Percentiles rank a stretch among this genome's conserved stretches.
Conservation (phyloP, 2,329 filamentous ascomycete genomes). For the Trichoderma pleuroti region DNA sequence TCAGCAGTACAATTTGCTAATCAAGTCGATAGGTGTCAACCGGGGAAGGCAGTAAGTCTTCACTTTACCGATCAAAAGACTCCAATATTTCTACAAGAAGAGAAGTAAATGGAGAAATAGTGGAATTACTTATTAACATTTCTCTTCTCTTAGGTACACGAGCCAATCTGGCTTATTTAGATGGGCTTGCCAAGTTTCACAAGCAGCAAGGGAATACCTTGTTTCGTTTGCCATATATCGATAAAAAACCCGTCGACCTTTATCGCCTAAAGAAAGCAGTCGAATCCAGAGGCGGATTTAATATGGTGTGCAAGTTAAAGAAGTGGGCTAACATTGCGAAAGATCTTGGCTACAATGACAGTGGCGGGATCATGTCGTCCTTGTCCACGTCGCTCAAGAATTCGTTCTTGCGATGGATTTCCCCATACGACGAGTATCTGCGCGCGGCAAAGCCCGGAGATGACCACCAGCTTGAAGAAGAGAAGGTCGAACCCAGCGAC, state of each 20-base stretch:
- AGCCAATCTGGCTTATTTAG: constrained; percentile 92
- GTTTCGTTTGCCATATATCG: constrained; percentile 90
- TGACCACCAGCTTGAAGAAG: constrained; percentile 90
- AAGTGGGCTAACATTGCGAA: constrained; percentile 99
- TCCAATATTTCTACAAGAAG: neutral
- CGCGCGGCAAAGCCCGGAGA: constrained; percentile 88
- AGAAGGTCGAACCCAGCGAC: constrained; percentile 77
- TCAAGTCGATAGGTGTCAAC: constrained; percentile 54
- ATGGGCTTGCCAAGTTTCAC: constrained; percentile 93
- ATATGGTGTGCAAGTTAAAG: constrained; percentile 93
- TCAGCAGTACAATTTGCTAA: constrained; percentile 20
- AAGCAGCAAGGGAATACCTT: constrained; percentile 93
- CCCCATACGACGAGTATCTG: constrained; percentile 94
- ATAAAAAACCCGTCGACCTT: constrained; percentile 93
- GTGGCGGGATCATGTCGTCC: constrained; percentile 99
- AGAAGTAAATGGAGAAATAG: neutral
- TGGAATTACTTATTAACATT: constrained; percentile 33
- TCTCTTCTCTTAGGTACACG: constrained; percentile 64
- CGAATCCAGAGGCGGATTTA: constrained; percentile 89
- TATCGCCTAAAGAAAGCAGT: constrained; percentile 97
- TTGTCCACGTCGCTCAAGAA: constrained; percentile 97
- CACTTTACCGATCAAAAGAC: neutral
- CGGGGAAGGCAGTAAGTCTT: constrained; percentile 84
- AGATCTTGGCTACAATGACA: constrained; percentile 96
- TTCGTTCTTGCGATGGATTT: constrained; percentile 94